phyloP scores from a whole-genome alignment of 306 rosid species.

The Hylodesmum podocarpum region DNA sequence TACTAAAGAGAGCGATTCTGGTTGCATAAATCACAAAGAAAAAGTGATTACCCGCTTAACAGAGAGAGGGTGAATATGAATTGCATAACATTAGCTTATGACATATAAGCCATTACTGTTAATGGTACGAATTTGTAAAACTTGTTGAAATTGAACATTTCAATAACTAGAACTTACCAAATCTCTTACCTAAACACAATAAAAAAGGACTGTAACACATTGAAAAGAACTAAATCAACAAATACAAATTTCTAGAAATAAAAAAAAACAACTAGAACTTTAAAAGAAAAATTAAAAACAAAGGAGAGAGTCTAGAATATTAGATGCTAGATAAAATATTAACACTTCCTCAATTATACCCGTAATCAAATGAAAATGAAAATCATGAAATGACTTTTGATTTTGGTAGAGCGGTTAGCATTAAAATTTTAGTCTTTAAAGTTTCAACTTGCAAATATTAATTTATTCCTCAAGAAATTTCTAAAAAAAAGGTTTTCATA shows the following conservation, averaged over 20 bases:
- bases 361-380: no score
- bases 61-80: background rate
- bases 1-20: no score
- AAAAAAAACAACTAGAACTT: no score
- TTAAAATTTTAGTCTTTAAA: background rate
- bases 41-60: background rate
- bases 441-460: background rate
- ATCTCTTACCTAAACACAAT: background rate
- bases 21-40: background rate
- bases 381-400: background rate
- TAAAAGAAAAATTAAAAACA: no score
- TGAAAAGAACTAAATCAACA: no score
- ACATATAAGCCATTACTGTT: no score
- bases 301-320: no score
- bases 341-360: no score
- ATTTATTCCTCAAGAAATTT: background rate
- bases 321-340: no score
- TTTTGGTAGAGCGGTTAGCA: background rate
- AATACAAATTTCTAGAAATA: no score
- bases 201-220: no score
- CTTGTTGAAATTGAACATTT: background rate
- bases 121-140: background rate
- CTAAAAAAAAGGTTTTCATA: background rate
- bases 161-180: background rate
- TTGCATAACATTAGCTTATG: no score